These are phyloP conservation scores for Penicillium pulvis DNA, from an alignment of 495 filamentous ascomycete species.

Conservation along the genomic window DNA sequence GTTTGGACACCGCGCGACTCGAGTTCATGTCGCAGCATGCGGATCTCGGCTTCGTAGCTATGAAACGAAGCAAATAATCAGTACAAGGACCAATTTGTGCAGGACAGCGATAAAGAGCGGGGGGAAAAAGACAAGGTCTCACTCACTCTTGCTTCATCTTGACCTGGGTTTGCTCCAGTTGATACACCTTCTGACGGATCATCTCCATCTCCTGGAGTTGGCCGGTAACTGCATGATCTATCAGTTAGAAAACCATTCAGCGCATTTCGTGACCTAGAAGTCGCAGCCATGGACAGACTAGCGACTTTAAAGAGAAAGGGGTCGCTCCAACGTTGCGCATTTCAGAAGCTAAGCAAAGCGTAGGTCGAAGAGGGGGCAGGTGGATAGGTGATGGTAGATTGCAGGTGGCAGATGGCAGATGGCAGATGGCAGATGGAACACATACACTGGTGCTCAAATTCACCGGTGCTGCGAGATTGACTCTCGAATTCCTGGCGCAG, in stretches of 20 bases:
- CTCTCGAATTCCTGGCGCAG: constrained; percentile 88
- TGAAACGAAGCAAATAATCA: constrained; percentile 9
- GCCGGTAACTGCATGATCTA: constrained; percentile 63
- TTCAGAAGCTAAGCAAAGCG: background rate
- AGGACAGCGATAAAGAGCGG: background rate
- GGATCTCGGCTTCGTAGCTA: constrained; percentile 93
- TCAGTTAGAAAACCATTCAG: constrained; percentile 36
- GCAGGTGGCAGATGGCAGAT: background rate
- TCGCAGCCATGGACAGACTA: constrained; percentile 20
- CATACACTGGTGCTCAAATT: constrained; percentile 91
- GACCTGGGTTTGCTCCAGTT: constrained; percentile 84
- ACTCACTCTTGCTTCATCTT: constrained; percentile 87
- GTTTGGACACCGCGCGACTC: constrained; percentile 78
- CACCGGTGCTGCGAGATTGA: constrained; percentile 71
- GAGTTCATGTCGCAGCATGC: constrained; percentile 81
- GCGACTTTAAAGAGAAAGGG: constrained; percentile 8
- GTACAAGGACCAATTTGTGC: background rate
- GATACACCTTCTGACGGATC: constrained; percentile 86
- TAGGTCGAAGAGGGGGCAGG: background rate
- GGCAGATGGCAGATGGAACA: constrained; percentile 21
- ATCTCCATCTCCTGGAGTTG: constrained; percentile 93
- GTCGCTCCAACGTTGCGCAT: constrained; percentile 1
- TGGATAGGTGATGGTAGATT: background rate
- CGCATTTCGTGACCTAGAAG: constrained; percentile 23
- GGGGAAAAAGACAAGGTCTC: background rate